These are phyloP conservation scores for Kalaharituber pfeilii DNA, from an alignment of 2,329 filamentous ascomycete species.

Conservation along the genomic window DNA sequence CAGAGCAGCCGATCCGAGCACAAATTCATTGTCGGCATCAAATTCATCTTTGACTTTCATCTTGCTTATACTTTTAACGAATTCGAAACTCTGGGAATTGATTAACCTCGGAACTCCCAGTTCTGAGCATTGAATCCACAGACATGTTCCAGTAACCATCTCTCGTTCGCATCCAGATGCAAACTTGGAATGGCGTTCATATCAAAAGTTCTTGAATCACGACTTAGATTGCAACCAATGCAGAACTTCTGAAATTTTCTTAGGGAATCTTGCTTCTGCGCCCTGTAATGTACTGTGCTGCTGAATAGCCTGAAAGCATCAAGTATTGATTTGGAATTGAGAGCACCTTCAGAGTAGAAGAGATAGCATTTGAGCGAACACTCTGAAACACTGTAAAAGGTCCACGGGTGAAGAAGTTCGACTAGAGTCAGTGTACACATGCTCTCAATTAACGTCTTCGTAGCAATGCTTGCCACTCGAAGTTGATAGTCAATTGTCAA, in stretches of 20 bases:
- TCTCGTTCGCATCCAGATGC: slow-evolving; percentile 40
- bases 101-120: too few relatives aligned
- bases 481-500: slow-evolving; percentile 41
- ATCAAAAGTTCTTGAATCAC: slow-evolving; percentile 37
- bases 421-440: slow-evolving; percentile 45
- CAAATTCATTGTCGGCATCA: slow-evolving; percentile 52
- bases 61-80: slow-evolving; percentile 47
- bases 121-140: too few relatives aligned
- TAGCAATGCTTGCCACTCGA: slow-evolving; percentile 26
- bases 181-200: slow-evolving; percentile 37
- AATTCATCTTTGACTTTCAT: slow-evolving; percentile 37
- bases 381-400: slow-evolving; percentile 43
- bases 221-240: slow-evolving; percentile 38
- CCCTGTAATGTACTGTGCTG: slow-evolving; percentile 41
- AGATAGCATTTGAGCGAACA: slow-evolving; percentile 38
- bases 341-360: slow-evolving; percentile 29
- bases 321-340: slow-evolving; percentile 31
- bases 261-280: slow-evolving; percentile 40
- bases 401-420: slow-evolving; percentile 43
- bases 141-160: slow-evolving; percentile 44
- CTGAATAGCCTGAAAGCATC: slow-evolving; percentile 38
- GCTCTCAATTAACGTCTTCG: slow-evolving; percentile 35
- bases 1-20: slow-evolving; percentile 55
- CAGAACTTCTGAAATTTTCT: slow-evolving; percentile 38
- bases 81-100: slow-evolving; percentile 47